Percentiles rank a stretch among this genome's conserved stretches.
These are phyloP conservation scores for Dentipellis sp. DNA, from an alignment of 768 basidiomycete genomes.

Conservation along the genomic window DNA sequence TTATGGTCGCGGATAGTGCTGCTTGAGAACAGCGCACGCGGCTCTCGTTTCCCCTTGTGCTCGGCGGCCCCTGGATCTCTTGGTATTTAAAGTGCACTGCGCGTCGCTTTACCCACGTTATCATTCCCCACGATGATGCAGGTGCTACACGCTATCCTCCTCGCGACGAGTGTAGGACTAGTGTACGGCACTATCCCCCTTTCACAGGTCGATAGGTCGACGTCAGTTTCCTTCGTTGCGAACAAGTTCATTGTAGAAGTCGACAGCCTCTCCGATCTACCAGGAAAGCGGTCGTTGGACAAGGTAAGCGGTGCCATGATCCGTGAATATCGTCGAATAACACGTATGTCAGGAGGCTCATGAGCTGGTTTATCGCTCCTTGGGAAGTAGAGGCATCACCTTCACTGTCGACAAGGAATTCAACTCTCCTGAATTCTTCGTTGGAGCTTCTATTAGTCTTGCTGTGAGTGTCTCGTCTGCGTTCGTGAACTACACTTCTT, in stretches of 20 bases:
- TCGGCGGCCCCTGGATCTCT: too few relatives aligned
- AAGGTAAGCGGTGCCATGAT: too few relatives aligned
- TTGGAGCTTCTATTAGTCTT: slow-evolving; percentile 48
- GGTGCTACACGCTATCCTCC: neutral
- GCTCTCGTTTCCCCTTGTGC: neutral
- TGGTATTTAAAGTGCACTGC: too few relatives aligned
- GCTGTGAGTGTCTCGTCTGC: slow-evolving; percentile 22
- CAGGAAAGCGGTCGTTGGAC: slow-evolving; percentile 15
- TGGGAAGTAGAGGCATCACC: slow-evolving; percentile 33
- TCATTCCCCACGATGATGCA: neutral
- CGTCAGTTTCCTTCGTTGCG: slow-evolving; percentile 20
- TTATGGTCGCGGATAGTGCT: too few relatives aligned
- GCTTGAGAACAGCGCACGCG: neutral
- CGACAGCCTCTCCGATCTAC: slow-evolving; percentile 19
- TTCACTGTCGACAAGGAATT: slow-evolving; percentile 45
- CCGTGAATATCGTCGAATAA: too few relatives aligned
- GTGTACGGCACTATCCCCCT: slow-evolving; percentile 6
- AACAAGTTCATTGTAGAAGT: slow-evolving; percentile 36
- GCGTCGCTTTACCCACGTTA: neutral
- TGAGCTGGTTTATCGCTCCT: slow-evolving; percentile 37
- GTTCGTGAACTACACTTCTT: neutral
- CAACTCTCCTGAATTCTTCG: slow-evolving; percentile 42
- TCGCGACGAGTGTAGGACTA: neutral
- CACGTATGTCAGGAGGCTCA: slow-evolving; percentile 28
- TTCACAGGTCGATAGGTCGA: slow-evolving; percentile 9